phyloP scores from a whole-genome alignment of 257 asterid species.

The Jaltomata sinuosa region DNA sequence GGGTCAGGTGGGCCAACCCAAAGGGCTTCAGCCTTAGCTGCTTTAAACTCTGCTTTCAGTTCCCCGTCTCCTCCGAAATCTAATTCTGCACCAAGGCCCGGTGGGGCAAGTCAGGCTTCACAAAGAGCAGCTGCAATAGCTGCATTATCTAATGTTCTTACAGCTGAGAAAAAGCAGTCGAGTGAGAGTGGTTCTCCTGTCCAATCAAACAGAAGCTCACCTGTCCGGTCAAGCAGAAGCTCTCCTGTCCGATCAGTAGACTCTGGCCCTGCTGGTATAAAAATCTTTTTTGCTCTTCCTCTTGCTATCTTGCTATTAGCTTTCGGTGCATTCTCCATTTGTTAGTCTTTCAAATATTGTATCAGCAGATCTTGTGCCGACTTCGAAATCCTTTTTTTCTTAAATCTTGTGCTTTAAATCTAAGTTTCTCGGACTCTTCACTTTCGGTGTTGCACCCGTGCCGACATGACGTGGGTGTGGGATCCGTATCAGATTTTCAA shows the following conservation, averaged over 20 bases:
- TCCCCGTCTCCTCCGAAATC: constrained; percentile 51
- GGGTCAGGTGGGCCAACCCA: constrained; percentile 85
- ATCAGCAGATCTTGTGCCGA: not conserved
- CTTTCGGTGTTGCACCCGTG: too few species aligned
- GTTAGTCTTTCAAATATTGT: not conserved
- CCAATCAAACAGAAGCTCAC: constrained; percentile 58
- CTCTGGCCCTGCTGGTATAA: constrained; percentile 54
- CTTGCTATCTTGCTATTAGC: not conserved
- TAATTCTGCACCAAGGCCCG: constrained; percentile 34
- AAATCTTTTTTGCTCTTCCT: not conserved
- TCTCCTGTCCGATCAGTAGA: constrained; percentile 35
- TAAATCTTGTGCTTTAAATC: not conserved
- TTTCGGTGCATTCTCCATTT: not conserved
- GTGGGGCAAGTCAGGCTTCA: constrained; percentile 50
- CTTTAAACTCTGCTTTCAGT: constrained; percentile 81
- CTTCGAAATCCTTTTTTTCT: not conserved
- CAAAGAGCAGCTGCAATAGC: constrained; percentile 98
- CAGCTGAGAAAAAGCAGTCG: constrained; percentile 70
- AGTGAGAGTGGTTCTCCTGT: constrained; percentile 56
- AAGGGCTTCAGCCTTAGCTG: constrained; percentile 98
- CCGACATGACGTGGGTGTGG: too few species aligned
- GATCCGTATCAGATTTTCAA: too few species aligned
- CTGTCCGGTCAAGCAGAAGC: constrained; percentile 59
- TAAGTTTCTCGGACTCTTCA: too few species aligned
- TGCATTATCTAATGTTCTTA: constrained; percentile 70